phyloP scores from a whole-genome alignment of 1,284 basidiomycete genomes.

The Leccinum pachyderme region DNA sequence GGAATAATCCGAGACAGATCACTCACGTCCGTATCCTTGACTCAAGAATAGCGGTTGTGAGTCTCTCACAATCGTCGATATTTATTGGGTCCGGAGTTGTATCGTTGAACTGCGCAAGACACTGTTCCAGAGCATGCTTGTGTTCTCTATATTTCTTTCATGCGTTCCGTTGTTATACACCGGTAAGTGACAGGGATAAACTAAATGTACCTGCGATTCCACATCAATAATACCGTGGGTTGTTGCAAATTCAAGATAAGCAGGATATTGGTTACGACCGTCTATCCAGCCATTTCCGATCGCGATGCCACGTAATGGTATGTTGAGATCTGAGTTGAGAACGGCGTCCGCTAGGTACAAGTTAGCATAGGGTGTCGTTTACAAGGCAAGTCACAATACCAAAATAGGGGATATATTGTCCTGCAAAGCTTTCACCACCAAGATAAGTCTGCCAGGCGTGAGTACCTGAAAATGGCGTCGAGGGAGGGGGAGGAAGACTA shows the following conservation, averaged over 20 bases:
- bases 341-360: slow-evolving; percentile 68
- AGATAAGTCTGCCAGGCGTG: slow-evolving; percentile 72
- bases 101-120: slow-evolving; percentile 54
- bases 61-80: slow-evolving; percentile 60
- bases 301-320: slow-evolving; percentile 75
- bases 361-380: slow-evolving; percentile 9
- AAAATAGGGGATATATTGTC: slow-evolving; percentile 98
- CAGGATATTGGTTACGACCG: slow-evolving; percentile 82
- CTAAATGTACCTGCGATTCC: slow-evolving; percentile 58
- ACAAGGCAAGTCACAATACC: slow-evolving; percentile 43
- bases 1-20: not conserved
- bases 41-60: slow-evolving; percentile 63
- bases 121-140: slow-evolving; percentile 63
- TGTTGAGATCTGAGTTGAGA: slow-evolving; percentile 57
- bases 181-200: not conserved
- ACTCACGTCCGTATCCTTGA: slow-evolving; percentile 67
- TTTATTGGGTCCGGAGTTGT: slow-evolving; percentile 61
- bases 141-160: slow-evolving; percentile 60
- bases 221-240: slow-evolving; percentile 77
- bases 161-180: not conserved
- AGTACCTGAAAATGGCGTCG: slow-evolving; percentile 11
- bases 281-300: slow-evolving; percentile 99
- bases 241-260: slow-evolving; percentile 87
- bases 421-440: slow-evolving; percentile 94
- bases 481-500: slow-evolving; percentile 35